Evolutionary conservation across 495 filamentous ascomycete genomes (phyloP).

Genomic region (Elaphomyces granulatus): DNA sequence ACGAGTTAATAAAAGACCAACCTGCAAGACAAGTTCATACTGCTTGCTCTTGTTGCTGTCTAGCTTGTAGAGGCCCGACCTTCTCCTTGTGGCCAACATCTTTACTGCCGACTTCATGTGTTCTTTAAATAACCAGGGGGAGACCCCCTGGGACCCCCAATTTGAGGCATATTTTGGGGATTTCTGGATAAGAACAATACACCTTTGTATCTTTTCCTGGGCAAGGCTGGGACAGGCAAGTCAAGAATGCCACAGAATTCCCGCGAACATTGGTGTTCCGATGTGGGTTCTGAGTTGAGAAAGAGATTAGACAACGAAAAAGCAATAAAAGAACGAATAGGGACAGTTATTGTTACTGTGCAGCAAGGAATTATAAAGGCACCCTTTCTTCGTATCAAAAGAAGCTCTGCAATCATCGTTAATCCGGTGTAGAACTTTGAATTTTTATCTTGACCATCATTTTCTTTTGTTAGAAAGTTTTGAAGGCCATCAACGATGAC

Average conservation of each 20-base stretch:
- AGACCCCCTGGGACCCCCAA: too few species aligned
- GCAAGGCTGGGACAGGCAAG: background rate
- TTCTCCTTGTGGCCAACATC: too few species aligned
- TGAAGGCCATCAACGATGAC: background rate
- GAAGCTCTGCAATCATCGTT: background rate
- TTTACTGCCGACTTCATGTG: too few species aligned
- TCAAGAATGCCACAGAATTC: background rate
- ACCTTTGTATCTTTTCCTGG: background rate
- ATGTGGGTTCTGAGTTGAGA: background rate
- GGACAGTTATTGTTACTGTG: background rate
- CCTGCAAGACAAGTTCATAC: too few species aligned
- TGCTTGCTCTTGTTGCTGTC: too few species aligned
- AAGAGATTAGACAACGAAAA: background rate
- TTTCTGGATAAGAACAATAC: background rate
- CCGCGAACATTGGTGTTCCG: background rate
- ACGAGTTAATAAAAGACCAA: too few species aligned
- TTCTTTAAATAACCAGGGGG: too few species aligned
- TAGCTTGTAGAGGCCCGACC: too few species aligned
- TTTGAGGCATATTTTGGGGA: background rate
- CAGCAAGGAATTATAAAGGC: background rate
- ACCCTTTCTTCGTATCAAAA: background rate
- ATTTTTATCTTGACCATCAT: background rate
- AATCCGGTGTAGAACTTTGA: too few species aligned
- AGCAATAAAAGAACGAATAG: background rate
- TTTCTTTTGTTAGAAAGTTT: background rate